phyloP scores from a whole-genome alignment of 768 basidiomycete genomes.

The Leccinum rimulosum region DNA sequence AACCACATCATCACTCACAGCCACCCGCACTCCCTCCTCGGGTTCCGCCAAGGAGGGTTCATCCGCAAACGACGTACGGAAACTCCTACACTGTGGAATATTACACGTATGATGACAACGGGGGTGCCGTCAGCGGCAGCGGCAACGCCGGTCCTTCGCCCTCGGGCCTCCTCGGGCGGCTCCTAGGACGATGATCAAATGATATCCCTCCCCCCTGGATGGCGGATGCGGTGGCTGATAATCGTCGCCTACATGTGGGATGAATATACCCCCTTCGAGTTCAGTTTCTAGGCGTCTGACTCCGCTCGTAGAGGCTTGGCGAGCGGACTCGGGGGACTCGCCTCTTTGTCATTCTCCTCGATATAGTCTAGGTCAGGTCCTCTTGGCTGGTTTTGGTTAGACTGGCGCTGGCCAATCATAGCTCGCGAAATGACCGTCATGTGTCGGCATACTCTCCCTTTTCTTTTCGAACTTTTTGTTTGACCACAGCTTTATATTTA shows the following conservation, averaged over 20 bases:
- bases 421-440: no score
- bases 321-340: background rate
- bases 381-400: no score
- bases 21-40: slow-evolving; percentile 8
- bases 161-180: slow-evolving; percentile 21
- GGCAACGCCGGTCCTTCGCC: background rate
- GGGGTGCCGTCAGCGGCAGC: background rate
- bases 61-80: slow-evolving; percentile 22
- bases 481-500: no score
- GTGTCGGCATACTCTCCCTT: no score
- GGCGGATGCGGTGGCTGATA: background rate
- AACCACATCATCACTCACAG: background rate
- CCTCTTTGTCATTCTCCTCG: no score
- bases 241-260: background rate
- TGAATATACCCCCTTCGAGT: background rate
- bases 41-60: background rate
- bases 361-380: background rate
- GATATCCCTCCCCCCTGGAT: background rate
- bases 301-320: no score
- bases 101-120: slow-evolving; percentile 3
- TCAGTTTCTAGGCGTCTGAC: no score
- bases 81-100: background rate
- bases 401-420: no score
- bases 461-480: background rate
- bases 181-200: slow-evolving; percentile 22